These are phyloP conservation scores for Ganoderma lingzhi DNA, from an alignment of 1,284 basidiomycete genomes.

Conservation along the genomic window DNA sequence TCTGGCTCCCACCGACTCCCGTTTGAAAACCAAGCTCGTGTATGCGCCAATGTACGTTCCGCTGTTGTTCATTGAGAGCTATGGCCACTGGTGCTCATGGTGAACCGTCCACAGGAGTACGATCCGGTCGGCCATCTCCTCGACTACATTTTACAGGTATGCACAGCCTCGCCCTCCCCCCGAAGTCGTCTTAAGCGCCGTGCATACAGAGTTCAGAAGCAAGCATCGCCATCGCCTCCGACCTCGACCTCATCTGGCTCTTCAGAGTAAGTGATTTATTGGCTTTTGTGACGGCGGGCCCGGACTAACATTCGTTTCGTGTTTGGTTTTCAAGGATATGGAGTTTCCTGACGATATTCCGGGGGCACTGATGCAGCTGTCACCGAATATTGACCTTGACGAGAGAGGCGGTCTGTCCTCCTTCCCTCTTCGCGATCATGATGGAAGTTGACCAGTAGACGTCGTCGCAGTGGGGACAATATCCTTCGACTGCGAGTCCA, in stretches of 20 bases:
- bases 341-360: conserved; percentile 11
- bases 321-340: not conserved
- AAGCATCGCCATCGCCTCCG: conserved; percentile 1
- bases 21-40: conserved; percentile 1
- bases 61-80: not conserved
- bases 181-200: not conserved
- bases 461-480: not conserved
- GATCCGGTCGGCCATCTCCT: conserved; percentile 16
- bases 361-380: not conserved
- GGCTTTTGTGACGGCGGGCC: not conserved
- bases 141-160: conserved; percentile 19
- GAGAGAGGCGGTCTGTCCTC: conserved; percentile 9
- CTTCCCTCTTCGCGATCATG: not conserved
- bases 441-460: not conserved
- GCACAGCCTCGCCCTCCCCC: not conserved
- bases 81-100: not conserved
- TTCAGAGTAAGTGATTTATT: conserved; percentile 17
- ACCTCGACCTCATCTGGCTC: conserved; percentile 5
- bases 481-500: not conserved
- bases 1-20: conserved; percentile 28
- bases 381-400: conserved; percentile 13
- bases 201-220: not conserved
- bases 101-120: not conserved
- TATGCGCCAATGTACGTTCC: not conserved
- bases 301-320: no score